These are phyloP conservation scores for Asterochloris erici DNA, from an alignment of 139 green algal species.

Conservation along the genomic window DNA sequence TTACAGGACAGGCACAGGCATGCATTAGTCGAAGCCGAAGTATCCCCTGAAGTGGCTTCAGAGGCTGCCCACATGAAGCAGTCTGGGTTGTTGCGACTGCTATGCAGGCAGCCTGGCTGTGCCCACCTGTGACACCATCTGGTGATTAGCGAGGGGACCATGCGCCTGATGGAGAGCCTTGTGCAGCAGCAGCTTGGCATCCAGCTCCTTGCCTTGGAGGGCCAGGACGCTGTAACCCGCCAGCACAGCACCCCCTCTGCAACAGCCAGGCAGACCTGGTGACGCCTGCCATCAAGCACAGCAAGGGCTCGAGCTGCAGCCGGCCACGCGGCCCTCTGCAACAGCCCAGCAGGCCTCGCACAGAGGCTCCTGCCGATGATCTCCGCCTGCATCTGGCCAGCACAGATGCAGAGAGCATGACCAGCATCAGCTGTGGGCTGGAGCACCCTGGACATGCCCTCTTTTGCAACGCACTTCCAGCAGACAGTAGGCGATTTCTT, in stretches of 20 bases:
- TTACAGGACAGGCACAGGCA: no score
- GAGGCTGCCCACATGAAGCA: no score
- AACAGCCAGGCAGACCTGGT: neutral
- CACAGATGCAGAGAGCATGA: neutral
- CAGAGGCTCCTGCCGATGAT: neutral
- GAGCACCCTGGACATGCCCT: neutral
- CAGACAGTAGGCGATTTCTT: neutral
- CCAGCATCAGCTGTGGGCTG: neutral
- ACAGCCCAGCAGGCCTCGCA: neutral
- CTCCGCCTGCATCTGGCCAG: neutral
- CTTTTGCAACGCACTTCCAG: neutral
- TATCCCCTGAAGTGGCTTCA: no score
- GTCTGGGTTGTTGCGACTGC: no score
- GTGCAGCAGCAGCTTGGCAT: conserved; percentile 11
- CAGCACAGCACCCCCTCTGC: neutral
- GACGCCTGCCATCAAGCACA: neutral
- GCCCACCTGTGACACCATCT: conserved; percentile 18
- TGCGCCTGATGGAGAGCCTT: conserved; percentile 22
- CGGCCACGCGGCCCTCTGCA: neutral
- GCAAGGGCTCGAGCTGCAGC: no score
- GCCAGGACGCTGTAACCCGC: neutral
- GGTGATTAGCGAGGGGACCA: conserved; percentile 13
- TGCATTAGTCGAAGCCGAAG: no score
- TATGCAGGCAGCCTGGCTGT: neutral
- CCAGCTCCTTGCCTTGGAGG: neutral